Evolutionary conservation across 2,329 filamentous ascomycete genomes (phyloP), one percentile per base, ranked within the genome.

Genomic region (Epichloe gansuensis): DNA sequence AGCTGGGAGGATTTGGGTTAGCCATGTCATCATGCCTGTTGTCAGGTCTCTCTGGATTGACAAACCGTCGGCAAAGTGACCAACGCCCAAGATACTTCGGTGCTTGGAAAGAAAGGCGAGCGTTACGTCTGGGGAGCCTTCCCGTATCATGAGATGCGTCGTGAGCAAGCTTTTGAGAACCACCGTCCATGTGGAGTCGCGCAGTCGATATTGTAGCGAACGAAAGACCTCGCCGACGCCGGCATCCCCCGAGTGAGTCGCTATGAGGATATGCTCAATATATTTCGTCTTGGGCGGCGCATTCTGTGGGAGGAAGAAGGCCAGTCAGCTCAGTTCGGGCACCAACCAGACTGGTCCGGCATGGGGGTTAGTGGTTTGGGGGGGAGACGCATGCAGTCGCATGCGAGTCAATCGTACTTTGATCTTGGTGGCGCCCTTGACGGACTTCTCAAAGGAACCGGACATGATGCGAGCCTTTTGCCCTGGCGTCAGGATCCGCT

Each of bases 151-250:
- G 55, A 97, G 74, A 68, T 98, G 93, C 46, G 95, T 82, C 47
- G 95, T 93, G 61, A 97, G 95, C 59, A 98, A 75, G 61, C 89
- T 85, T 74, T 98, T 98, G 82, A 96, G 95, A 58, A 95, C 91
- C 53, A 97, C 89, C n/a, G 93, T 98, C 93, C 93, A 98, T 75
- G 93, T 95, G 59, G 91, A 91, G 68, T 98, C 93, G 66, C 89
- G 85, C 59, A 98, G 71, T 50, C 93, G 82, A 66, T 89, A 82
- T 65, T 94, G 89, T 51, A 98, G 75, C 42, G 89, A 88, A 55
- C 93, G 84, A 68, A 98, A 97, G 64, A 98, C 87, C 72, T 98
- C 93, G 54, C 85, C 91, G 54, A 98, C 89, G 59, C 91, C 93
- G 51, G 88, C 87, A 71, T 98, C 93, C 60, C 90, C 93, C 23